These are phyloP conservation scores for Balansia obtecta DNA, from an alignment of 2,329 filamentous ascomycete species.

Conservation along the genomic window DNA sequence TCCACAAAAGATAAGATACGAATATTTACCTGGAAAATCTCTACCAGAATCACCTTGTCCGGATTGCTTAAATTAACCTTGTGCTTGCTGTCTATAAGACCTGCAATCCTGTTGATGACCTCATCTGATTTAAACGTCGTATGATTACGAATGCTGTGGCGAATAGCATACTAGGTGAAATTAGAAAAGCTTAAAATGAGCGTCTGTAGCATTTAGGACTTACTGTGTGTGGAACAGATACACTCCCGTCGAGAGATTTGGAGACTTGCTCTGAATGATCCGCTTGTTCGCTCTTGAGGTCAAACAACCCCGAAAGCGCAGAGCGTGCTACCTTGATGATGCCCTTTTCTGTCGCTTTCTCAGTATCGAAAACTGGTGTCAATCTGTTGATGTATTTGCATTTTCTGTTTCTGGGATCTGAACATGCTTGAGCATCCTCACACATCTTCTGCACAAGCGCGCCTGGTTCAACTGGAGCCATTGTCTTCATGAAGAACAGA, in stretches of 20 bases:
- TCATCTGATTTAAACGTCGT: constrained; percentile 52
- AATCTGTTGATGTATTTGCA: constrained; percentile 46
- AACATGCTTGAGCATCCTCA: constrained; percentile 35
- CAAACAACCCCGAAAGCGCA: constrained; percentile 54
- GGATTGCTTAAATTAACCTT: constrained; percentile 68
- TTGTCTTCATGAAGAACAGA: constrained; percentile 48
- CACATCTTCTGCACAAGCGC: constrained; percentile 42
- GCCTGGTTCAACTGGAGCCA: constrained; percentile 41
- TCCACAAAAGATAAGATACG: neutral
- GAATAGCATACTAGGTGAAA: constrained; percentile 60
- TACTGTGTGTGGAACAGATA: constrained; percentile 26
- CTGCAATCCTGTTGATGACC: constrained; percentile 60
- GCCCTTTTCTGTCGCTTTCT: constrained; percentile 57
- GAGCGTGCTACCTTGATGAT: constrained; percentile 50
- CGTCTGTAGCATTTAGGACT: constrained; percentile 12
- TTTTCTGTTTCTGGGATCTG: constrained; percentile 30
- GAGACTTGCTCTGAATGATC: constrained; percentile 6
- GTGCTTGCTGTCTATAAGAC: constrained; percentile 51
- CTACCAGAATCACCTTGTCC: constrained; percentile 67
- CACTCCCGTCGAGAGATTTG: constrained; percentile 1
- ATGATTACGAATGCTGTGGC: constrained; percentile 65
- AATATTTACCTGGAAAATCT: constrained; percentile 59
- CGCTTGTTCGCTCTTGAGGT: constrained; percentile 21
- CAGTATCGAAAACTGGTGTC: constrained; percentile 38
- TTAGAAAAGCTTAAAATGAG: neutral